These are phyloP conservation scores for Metschnikowia henanensis DNA, from an alignment of 805 yeast genomes.

Conservation along the genomic window DNA sequence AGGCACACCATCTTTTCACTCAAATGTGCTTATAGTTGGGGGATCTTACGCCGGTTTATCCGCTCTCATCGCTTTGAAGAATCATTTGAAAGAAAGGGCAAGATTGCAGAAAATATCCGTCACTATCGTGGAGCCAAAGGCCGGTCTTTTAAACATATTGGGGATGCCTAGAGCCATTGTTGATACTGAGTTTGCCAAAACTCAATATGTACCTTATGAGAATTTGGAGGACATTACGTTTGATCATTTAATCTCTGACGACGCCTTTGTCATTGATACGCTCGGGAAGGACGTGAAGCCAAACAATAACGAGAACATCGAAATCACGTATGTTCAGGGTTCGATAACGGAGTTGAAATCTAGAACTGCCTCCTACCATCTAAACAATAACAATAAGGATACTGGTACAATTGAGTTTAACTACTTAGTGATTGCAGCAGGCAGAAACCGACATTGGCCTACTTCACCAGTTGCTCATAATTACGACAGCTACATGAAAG, in stretches of 20 bases:
- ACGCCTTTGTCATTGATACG: conserved; percentile 20
- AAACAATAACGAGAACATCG: conserved; percentile 14
- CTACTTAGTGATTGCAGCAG: conserved; percentile 48
- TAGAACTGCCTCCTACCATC: conserved; percentile 26
- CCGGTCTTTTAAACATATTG: conserved; percentile 39
- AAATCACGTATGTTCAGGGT: conserved; percentile 34
- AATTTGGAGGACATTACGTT: conserved; percentile 30
- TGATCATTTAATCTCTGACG: conserved; percentile 28
- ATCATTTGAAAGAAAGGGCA: conserved; percentile 22
- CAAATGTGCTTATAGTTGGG: conserved; percentile 41
- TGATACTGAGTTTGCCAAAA: conserved; percentile 37
- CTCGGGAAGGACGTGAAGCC: conserved; percentile 13
- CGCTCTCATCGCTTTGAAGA: conserved; percentile 30
- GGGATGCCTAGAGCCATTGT: conserved; percentile 42
- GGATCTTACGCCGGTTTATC: conserved; percentile 44
- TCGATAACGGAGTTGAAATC: conserved; percentile 27
- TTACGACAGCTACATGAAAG: conserved; percentile 35
- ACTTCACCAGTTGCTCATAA: conserved; percentile 49
- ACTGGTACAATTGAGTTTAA: conserved; percentile 39
- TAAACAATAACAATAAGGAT: conserved; percentile 16
- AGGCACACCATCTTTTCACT: conserved; percentile 22
- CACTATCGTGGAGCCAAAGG: conserved; percentile 40
- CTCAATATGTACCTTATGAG: conserved; percentile 36
- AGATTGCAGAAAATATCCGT: conserved; percentile 23
- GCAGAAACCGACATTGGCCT: conserved; percentile 55